phyloP scores from a whole-genome alignment of 1,139 yeast genomes.

The Kazachstania sp. region DNA sequence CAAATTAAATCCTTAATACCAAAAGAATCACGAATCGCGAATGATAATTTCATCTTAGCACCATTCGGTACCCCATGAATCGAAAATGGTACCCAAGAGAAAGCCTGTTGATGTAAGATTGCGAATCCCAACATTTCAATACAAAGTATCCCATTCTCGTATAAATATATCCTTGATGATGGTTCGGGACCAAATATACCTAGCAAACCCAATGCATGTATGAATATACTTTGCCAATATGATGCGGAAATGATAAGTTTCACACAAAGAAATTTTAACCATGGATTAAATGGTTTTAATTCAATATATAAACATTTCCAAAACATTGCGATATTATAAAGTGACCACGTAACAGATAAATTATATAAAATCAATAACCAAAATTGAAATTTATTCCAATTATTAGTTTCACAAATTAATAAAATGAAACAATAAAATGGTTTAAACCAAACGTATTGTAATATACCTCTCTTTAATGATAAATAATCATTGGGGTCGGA shows the following conservation, averaged over 20 bases:
- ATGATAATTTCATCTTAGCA: conserved; percentile 50
- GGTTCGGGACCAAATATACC: conserved; percentile 39
- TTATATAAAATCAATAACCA: conserved; percentile 60
- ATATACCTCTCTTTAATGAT: conserved; percentile 69
- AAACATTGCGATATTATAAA: conserved; percentile 79
- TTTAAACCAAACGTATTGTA: conserved; percentile 93
- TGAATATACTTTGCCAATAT: conserved; percentile 85
- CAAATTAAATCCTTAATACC: conserved; percentile 66
- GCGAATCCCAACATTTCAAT: conserved; percentile 83
- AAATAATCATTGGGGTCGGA: conserved; percentile 79
- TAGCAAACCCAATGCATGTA: conserved; percentile 52
- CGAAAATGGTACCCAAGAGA: conserved; percentile 67
- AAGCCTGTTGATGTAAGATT: conserved; percentile 78
- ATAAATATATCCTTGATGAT: conserved; percentile 40
- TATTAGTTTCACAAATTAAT: conserved; percentile 43
- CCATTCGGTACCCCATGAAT: conserved; percentile 51
- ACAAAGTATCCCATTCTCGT: conserved; percentile 75
- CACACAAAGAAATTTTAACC: conserved; percentile 88
- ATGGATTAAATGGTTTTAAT: conserved; percentile 71
- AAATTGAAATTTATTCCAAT: conserved; percentile 24
- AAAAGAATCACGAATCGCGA: conserved; percentile 68
- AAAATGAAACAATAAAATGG: conserved; percentile 62
- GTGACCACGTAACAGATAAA: conserved; percentile 69
- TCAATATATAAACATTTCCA: conserved; percentile 84
- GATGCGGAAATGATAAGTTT: conserved; percentile 91